A percentile compares a stretch with the other conserved stretches of the same genome.
phyloP scores from a whole-genome alignment of 352 stramenopile species.

The Phytopythium mirpurense region DNA sequence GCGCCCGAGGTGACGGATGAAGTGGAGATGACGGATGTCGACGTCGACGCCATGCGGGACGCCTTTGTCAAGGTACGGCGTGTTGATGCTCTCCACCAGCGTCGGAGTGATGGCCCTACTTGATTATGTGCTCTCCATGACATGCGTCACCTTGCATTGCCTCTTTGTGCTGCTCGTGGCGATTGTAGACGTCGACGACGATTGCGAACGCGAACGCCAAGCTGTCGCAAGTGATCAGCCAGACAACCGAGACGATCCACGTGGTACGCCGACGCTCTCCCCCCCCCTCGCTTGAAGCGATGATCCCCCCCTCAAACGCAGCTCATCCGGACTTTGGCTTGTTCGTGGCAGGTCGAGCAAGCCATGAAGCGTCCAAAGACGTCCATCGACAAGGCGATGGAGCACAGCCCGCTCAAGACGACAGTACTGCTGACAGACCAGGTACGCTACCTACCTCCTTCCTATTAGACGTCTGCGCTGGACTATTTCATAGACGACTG shows the following conservation, averaged over 20 bases:
- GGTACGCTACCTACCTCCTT: conserved; percentile 16
- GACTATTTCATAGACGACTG: no score
- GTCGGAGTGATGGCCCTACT: background rate
- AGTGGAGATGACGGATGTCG: conserved; percentile 29
- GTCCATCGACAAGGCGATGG: conserved; percentile 63
- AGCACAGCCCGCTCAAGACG: conserved; percentile 58
- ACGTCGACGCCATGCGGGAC: conserved; percentile 44
- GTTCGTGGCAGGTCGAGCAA: conserved; percentile 40
- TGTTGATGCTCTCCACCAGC: background rate
- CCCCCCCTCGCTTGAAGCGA: background rate
- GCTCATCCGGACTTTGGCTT: background rate
- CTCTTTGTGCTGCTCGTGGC: background rate
- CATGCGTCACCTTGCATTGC: background rate
- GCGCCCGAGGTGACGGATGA: conserved; percentile 21
- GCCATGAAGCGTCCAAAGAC: conserved; percentile 79
- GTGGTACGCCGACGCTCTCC: conserved; percentile 30
- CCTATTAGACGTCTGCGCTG: no score
- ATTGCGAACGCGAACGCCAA: conserved; percentile 50
- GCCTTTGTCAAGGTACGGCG: conserved; percentile 42
- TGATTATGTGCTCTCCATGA: background rate
- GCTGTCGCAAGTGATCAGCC: conserved; percentile 44
- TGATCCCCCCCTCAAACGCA: conserved; percentile 1
- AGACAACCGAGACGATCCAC: conserved; percentile 63
- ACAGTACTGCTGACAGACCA: conserved; percentile 35
- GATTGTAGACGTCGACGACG: conserved; percentile 41